These are phyloP conservation scores for Arthrobotrys megalospora DNA, from an alignment of 2,329 filamentous ascomycete genomes.

Conservation along the genomic window DNA sequence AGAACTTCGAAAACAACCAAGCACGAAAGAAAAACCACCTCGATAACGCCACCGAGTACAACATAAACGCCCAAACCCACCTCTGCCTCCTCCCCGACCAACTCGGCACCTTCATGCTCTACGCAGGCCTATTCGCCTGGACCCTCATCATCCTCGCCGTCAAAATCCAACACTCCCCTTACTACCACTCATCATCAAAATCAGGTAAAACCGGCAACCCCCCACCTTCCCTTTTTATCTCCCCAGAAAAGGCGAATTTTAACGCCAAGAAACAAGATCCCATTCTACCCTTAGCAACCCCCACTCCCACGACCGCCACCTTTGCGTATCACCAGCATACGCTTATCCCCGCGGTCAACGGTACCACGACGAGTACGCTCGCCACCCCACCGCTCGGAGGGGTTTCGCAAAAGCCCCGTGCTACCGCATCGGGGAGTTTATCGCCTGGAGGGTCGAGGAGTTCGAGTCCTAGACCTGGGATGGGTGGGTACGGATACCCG, in stretches of 20 bases:
- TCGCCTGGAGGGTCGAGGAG: constrained; percentile 47
- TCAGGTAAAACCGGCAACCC: constrained; percentile 55
- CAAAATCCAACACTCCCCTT: constrained; percentile 53
- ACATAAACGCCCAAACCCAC: constrained; percentile 76
- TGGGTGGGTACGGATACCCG: constrained; percentile 52
- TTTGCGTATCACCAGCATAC: constrained; percentile 56
- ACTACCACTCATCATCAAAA: constrained; percentile 55
- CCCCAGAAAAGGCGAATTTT: constrained; percentile 62
- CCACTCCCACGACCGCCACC: constrained; percentile 57
- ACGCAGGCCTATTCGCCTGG: constrained; percentile 75
- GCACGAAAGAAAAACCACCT: constrained; percentile 22
- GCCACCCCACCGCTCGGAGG: constrained; percentile 43
- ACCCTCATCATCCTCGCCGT: constrained; percentile 66
- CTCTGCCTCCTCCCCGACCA: constrained; percentile 93
- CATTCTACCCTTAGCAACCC: constrained; percentile 53
- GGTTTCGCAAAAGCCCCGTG: constrained; percentile 49
- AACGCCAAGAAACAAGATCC: constrained; percentile 62
- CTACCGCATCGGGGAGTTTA: constrained; percentile 29
- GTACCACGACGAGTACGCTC: constrained; percentile 58
- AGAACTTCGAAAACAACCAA: constrained; percentile 67
- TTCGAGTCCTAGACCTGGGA: constrained; percentile 38
- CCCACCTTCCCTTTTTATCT: constrained; percentile 58
- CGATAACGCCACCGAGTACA: constrained; percentile 45
- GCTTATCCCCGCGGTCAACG: constrained; percentile 58
- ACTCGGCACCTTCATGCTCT: constrained; percentile 84